Evolutionary conservation across 352 stramenopile genomes (phyloP).

Genomic region (Phytophthora aleatoria): DNA sequence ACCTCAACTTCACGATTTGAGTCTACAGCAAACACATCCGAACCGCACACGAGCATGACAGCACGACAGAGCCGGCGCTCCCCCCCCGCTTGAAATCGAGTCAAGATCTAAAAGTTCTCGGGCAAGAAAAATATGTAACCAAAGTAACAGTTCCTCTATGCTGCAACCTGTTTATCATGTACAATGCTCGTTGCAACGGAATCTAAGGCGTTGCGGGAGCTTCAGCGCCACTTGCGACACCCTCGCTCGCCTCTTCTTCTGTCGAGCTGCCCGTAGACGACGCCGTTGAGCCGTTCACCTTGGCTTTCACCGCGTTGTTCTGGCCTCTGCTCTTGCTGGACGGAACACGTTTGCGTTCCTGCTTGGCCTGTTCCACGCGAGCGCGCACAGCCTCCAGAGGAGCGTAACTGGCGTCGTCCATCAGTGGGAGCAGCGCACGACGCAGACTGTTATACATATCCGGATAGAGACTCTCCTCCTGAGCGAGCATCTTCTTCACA

Average conservation of each 20-base stretch:
- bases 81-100: too few relatives aligned
- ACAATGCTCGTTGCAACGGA: constrained; percentile 3
- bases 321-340: constrained; percentile 39
- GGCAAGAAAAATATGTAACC: not conserved
- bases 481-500: constrained; percentile 97
- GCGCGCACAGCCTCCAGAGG: constrained; percentile 57
- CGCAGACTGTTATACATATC: constrained; percentile 83
- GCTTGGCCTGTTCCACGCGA: constrained; percentile 58
- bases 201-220: constrained; percentile 6
- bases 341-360: constrained; percentile 41
- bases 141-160: constrained; percentile 8
- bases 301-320: constrained; percentile 11
- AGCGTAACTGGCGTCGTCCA: constrained; percentile 78
- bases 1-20: too few relatives aligned
- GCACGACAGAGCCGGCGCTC: too few relatives aligned
- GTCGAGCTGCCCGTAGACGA: constrained; percentile 26
- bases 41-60: not conserved
- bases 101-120: too few relatives aligned
- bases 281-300: constrained; percentile 1
- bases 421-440: constrained; percentile 74
- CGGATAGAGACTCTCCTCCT: constrained; percentile 94
- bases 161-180: constrained; percentile 10
- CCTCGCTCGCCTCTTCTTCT: constrained; percentile 18
- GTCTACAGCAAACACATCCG: not conserved
- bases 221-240: not conserved